A percentile compares a stretch with the other conserved stretches of the same genome.
Conservation (phyloP, 768 basidiomycete species). For the Leccinum truebloodii region DNA sequence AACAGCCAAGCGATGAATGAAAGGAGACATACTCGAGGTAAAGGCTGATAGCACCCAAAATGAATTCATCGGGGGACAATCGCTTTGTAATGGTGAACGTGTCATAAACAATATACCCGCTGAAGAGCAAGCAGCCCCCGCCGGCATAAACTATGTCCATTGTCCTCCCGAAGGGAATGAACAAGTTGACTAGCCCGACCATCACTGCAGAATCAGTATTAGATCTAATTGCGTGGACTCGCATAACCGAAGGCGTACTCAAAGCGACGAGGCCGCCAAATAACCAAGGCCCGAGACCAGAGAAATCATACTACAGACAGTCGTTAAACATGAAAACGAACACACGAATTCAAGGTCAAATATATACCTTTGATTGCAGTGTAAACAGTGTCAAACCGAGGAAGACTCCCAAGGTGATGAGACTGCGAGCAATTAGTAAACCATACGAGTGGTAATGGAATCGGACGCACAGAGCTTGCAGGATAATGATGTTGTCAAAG, state of each 20-base stretch:
- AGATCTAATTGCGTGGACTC: neutral
- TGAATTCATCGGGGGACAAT: slow-evolving; percentile 91
- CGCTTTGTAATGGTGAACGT: slow-evolving; percentile 88
- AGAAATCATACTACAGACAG: slow-evolving; percentile 80
- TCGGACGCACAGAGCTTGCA: slow-evolving; percentile 77
- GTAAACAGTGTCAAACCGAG: slow-evolving; percentile 93
- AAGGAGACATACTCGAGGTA: slow-evolving; percentile 79
- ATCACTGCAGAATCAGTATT: slow-evolving; percentile 48
- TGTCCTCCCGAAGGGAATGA: slow-evolving; percentile 83
- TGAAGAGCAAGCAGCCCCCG: slow-evolving; percentile 81
- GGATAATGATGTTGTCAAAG: slow-evolving; percentile 67
- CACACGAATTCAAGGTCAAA: neutral
- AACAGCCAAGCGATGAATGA: neutral
- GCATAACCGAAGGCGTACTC: slow-evolving; percentile 41
- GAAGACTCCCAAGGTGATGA: slow-evolving; percentile 93
- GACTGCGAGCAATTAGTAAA: slow-evolving; percentile 38
- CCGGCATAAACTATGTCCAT: slow-evolving; percentile 81
- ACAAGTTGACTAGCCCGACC: slow-evolving; percentile 78
- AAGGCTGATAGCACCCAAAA: slow-evolving; percentile 87
- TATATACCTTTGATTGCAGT: slow-evolving; percentile 81
- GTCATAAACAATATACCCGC: slow-evolving; percentile 88
- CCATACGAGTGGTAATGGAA: neutral
- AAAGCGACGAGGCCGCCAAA: slow-evolving; percentile 84
- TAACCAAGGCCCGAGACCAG: slow-evolving; percentile 87
- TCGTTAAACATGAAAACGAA: neutral